Evolutionary conservation across 768 basidiomycete genomes (phyloP).

Genomic region (Galerina sulciceps): DNA sequence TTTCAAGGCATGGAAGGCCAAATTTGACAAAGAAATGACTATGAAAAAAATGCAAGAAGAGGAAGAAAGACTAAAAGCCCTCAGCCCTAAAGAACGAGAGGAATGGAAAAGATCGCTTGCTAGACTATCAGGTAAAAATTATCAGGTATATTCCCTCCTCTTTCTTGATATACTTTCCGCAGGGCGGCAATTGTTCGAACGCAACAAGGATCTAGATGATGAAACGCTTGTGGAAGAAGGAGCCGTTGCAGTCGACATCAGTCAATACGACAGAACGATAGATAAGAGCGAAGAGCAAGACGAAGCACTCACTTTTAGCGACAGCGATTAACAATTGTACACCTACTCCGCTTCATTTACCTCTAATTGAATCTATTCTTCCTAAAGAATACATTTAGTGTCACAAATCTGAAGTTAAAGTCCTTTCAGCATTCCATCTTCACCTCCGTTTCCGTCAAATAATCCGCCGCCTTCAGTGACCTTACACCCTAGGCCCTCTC

Average conservation of each 20-base stretch:
- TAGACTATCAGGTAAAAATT: constrained; percentile 67
- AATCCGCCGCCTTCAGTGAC: constrained; percentile 56
- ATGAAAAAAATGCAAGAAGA: constrained; percentile 68
- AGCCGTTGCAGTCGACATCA: constrained; percentile 84
- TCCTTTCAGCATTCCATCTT: constrained; percentile 63
- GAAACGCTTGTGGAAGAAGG: constrained; percentile 85
- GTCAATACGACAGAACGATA: constrained; percentile 80
- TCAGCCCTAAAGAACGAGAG: constrained; percentile 84
- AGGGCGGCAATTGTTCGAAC: constrained; percentile 95
- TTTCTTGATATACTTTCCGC: constrained; percentile 5
- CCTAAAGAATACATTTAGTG: constrained; percentile 6
- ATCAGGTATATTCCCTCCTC: neutral
- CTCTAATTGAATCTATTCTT: neutral
- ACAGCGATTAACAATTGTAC: constrained; percentile 68
- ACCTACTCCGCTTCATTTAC: neutral
- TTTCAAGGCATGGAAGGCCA: constrained; percentile 83
- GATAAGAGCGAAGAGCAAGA: constrained; percentile 65
- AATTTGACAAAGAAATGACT: constrained; percentile 74
- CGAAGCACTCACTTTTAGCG: constrained; percentile 77
- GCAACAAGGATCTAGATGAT: constrained; percentile 78
- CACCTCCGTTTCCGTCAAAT: constrained; percentile 55
- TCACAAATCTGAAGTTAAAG: constrained; percentile 39
- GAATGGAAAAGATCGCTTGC: constrained; percentile 70
- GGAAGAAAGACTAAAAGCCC: constrained; percentile 68
- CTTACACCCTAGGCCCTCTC: constrained; percentile 59